A percentile compares a stretch with the other conserved stretches of the same genome.
These are phyloP conservation scores for Nothophoma quercina DNA, from an alignment of 2,329 filamentous ascomycete species.

Conservation along the genomic window DNA sequence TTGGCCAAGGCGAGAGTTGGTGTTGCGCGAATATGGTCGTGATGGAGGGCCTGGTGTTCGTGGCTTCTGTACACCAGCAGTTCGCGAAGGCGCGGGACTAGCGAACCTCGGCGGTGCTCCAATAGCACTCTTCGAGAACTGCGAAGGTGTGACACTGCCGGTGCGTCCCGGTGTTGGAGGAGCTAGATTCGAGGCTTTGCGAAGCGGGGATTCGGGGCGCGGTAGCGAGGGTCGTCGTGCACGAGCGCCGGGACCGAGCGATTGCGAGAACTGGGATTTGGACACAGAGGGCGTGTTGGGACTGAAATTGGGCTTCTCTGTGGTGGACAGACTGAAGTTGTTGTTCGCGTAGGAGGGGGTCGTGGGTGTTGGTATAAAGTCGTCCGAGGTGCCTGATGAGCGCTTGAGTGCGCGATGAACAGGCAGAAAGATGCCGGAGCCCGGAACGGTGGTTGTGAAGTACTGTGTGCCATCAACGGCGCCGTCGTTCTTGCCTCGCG, in stretches of 20 bases:
- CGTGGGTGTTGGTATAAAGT: conserved; percentile 72
- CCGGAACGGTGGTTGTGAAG: conserved; percentile 79
- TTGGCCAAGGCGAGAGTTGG: conserved; percentile 55
- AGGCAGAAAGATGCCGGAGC: conserved; percentile 93
- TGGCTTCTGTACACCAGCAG: conserved; percentile 64
- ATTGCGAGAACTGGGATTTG: conserved; percentile 91
- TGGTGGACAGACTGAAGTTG: conserved; percentile 64
- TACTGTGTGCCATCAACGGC: conserved; percentile 87
- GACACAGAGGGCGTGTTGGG: conserved; percentile 66
- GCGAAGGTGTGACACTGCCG: conserved; percentile 62
- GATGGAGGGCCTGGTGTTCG: conserved; percentile 49
- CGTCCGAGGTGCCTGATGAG: conserved; percentile 63
- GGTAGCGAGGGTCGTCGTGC: conserved; percentile 79
- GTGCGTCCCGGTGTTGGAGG: conserved; percentile 61
- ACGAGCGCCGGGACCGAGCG: conserved; percentile 75
- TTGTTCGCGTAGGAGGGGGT: conserved; percentile 65
- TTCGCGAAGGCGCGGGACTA: conserved; percentile 66
- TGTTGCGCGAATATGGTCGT: conserved; percentile 57
- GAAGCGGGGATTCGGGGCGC: conserved; percentile 85
- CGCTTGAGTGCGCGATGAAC: conserved; percentile 79
- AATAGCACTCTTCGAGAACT: conserved; percentile 61
- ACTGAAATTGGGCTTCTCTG: conserved; percentile 52
- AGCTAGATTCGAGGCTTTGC: conserved; percentile 58
- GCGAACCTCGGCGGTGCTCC: conserved; percentile 65
- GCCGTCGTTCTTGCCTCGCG: conserved; percentile 91